Base-by-base conservation (phyloP, 805 yeast species). In the Debaryomyces castellii region DNA sequence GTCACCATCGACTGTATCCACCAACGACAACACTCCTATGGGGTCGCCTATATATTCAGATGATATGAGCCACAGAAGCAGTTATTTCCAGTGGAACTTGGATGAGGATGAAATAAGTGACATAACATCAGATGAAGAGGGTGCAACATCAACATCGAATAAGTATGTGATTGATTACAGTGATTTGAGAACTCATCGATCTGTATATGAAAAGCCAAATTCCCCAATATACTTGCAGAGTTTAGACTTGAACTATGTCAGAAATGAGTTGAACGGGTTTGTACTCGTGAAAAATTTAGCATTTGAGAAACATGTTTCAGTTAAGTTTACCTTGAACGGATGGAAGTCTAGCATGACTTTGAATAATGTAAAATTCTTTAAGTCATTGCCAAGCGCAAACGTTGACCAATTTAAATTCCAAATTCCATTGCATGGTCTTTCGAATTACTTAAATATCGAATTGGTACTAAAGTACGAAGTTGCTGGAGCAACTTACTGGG, bases 1-100 rank as follows among this genome's bases (percentile, higher is more conserved):
- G 41, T 78, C 77, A 50, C 89, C 90, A 24, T 71, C 74, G 9
- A 76, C 85, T 1, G 85, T 84, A n/a, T 81, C 87, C 0, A 55
- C 63, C 12, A 49, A 72, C 41, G 81, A 79, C 36, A 74, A 73
- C 51, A 75, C 86, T 1, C 84, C 84, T 0, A 57, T 66, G 23
- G 62, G 63, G 22, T 64, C 71, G 2, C 74, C 74, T 28, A 50
- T 47, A 37, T 37, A 17, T 27, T 40, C 22, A 22, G 47, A 42
- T 27, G 51, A 45, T 27, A 40, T 41, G 35, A 34, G 39, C 5
- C 16, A 34, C n/a, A 39, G 39, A n/a, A 39, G 45, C 10, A 65
- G 61, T 51, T 65, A 64, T 50, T 66, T 65, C 46, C 58, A 58
- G 36, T 52, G 58, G 57, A 45, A 53, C 35, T 49, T 52, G 25